Evolutionary conservation across 306 rosid genomes (phyloP).

Genomic region (Lagenaria siceraria): DNA sequence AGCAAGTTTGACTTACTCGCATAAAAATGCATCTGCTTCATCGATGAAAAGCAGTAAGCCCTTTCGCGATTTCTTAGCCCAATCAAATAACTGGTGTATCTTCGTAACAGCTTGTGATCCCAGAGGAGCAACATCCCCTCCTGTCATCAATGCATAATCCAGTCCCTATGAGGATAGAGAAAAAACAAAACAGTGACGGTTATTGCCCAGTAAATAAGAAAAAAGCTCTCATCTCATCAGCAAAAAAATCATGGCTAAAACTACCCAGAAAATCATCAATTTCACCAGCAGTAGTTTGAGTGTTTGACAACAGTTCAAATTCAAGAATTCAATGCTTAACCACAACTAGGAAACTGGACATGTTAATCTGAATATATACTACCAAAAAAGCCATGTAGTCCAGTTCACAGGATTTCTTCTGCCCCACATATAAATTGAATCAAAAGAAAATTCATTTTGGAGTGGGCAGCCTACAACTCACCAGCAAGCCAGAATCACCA

Average conservation of each 20-base stretch:
- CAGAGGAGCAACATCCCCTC: constrained; percentile 97
- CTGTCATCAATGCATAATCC: constrained; percentile 97
- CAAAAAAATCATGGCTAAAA: background rate
- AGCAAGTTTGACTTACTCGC: constrained; percentile 63
- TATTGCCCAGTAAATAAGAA: background rate
- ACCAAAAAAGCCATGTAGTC: background rate
- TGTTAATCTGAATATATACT: background rate
- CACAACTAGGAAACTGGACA: background rate
- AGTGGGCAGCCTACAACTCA: background rate
- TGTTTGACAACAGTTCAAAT: background rate
- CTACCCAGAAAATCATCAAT: background rate
- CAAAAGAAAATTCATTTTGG: background rate
- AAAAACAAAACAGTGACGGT: background rate
- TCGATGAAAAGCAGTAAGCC: constrained; percentile 95
- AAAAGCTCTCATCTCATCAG: background rate
- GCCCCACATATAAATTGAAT: background rate
- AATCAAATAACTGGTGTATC: constrained; percentile 93
- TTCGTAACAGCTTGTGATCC: constrained; percentile 98
- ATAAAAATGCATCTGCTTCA: constrained; percentile 97
- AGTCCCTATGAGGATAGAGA: constrained; percentile 39
- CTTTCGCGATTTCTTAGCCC: constrained; percentile 75
- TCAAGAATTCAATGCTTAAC: background rate
- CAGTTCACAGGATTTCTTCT: background rate
- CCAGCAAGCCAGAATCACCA: background rate
- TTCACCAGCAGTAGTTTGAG: background rate